Percentiles rank a stretch among this genome's conserved stretches.
These are phyloP conservation scores for Trichosporon coremiiforme DNA, from an alignment of 1,284 basidiomycete genomes.

Conservation along the genomic window DNA sequence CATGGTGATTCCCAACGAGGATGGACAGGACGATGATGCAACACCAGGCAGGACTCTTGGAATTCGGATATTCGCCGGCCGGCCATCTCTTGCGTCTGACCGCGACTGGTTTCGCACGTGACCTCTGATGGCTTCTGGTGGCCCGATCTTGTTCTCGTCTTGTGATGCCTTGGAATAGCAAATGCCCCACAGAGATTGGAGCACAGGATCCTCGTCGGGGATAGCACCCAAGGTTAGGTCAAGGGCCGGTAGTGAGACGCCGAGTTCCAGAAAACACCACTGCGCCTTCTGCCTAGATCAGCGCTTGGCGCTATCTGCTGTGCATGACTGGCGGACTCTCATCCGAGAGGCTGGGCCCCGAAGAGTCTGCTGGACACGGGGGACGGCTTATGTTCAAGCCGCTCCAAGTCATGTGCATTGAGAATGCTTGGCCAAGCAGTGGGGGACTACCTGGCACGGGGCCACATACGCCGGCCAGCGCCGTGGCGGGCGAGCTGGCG, in stretches of 20 bases:
- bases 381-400: too few relatives aligned
- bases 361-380: too few relatives aligned
- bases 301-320: not conserved
- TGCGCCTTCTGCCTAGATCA: not conserved
- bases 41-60: not conserved
- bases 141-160: not conserved
- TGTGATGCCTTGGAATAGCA: too few relatives aligned
- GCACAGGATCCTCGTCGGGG: too few relatives aligned
- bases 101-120: not conserved
- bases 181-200: too few relatives aligned
- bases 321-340: not conserved
- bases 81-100: not conserved
- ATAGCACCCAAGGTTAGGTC: too few relatives aligned
- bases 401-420: not conserved
- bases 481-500: not conserved
- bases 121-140: not conserved
- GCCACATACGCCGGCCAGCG: not conserved
- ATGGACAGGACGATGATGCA: not conserved
- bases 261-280: not conserved
- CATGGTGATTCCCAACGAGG: not conserved
- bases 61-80: not conserved
- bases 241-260: too few relatives aligned
- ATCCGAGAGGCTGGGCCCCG: not conserved
- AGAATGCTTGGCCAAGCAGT: not conserved
- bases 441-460: not conserved